Base-by-base conservation (phyloP, 1,284 basidiomycete genomes). In the Gomphus sp. region DNA sequence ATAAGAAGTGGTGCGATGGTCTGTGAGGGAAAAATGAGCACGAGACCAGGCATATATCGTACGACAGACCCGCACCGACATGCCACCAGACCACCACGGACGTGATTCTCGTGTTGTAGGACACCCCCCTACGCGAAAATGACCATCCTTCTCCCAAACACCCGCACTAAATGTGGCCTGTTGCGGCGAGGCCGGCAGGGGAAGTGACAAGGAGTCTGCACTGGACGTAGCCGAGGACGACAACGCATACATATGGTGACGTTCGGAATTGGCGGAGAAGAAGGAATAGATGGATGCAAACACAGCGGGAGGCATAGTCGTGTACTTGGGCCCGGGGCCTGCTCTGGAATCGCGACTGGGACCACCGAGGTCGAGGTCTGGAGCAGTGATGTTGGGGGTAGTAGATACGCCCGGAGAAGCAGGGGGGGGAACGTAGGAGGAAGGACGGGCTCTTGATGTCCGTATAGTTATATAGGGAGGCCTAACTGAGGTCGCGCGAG, bases 1-100 rank as follows among this genome's bases (percentile, higher is more conserved):
- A 87, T 70, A 43, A 89, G 67, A 51, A 89, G 79, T 41, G 86
- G 80, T 8, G 76, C 72, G 65, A 84, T 80, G n/a, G 78, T 71
- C 85, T 88, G 66, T 53, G n/a, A n/a, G n/a, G 55, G 56, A 60
- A 59, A 61, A 48, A 60, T 69, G 61, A 67, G 61, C 59, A 56
- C 59, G 64, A 65, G 65, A 67, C 63, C 47, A 34, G 12, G 5
- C 28, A n/a, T 8, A 3, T 16, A 33, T 49, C 34, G 36, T 10
- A 45, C 37, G 43, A 39, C n/a, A 3, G 53, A 78, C 79, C 64
- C n/a, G n/a, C 64, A 85, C 84, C 58, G 78, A 76, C 63, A 78
- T 74, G 59, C 74, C 66, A 58, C 71, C 70, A 60, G 73, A 69
- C 62, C 73, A 75, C 72, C 77, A 76, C 57, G 70, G 68, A 60